Evolutionary conservation across 192 early-diverging fungal species (phyloP).

Genomic region (Cetraspora pellucida): DNA sequence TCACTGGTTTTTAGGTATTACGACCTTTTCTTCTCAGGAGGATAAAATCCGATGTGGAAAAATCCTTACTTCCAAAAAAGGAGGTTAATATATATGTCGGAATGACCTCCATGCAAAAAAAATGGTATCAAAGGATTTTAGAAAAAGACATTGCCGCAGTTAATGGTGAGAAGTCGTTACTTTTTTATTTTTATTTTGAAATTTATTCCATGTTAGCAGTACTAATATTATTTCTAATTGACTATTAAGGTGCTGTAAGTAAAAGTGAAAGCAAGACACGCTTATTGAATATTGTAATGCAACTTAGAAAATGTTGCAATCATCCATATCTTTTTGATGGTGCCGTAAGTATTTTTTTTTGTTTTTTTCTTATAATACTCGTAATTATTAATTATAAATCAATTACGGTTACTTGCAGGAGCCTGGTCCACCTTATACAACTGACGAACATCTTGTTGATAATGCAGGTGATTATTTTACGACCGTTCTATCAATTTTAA

Average conservation of each 20-base stretch:
- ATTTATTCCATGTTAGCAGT: not conserved
- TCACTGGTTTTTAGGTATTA: conserved; percentile 52
- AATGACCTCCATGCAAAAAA: conserved; percentile 91
- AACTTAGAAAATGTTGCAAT: conserved; percentile 94
- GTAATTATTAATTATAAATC: not conserved
- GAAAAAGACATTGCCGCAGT: conserved; percentile 98
- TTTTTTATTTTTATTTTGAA: not conserved
- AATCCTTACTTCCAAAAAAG: conserved; percentile 93
- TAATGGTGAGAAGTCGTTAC: conserved; percentile 62
- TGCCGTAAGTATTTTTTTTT: conserved; percentile 44
- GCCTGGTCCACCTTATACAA: conserved; percentile 94
- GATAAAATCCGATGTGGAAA: conserved; percentile 96
- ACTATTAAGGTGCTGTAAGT: conserved; percentile 49
- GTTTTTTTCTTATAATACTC: conserved; percentile 64
- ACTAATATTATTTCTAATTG: not conserved
- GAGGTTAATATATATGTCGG: conserved; percentile 91
- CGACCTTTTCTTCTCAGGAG: conserved; percentile 85
- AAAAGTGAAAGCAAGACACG: conserved; percentile 88
- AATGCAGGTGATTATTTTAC: conserved; percentile 65
- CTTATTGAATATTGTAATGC: conserved; percentile 93
- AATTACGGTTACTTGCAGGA: conserved; percentile 52
- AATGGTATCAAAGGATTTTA: conserved; percentile 93
- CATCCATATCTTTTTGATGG: conserved; percentile 93
- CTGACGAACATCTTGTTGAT: conserved; percentile 92
- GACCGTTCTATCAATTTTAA: no score